phyloP scores from a whole-genome alignment of 257 asterid species.

The Gentiana dahurica region DNA sequence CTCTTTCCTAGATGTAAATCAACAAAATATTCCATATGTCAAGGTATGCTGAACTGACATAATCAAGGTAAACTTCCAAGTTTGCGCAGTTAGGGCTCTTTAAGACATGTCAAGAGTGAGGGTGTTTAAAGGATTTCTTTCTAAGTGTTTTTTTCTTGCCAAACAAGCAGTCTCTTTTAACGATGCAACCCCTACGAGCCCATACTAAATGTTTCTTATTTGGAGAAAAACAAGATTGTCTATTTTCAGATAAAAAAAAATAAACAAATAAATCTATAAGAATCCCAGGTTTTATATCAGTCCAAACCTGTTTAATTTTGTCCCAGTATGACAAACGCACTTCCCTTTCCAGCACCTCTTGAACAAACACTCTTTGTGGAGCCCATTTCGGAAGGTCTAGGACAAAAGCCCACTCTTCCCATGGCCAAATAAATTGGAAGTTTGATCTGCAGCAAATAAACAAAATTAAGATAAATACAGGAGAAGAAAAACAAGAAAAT shows the following conservation, averaged over 20 bases:
- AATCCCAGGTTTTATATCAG: not conserved
- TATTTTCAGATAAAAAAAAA: not conserved
- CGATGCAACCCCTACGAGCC: no score
- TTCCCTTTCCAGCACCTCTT: conserved; percentile 98
- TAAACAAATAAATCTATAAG: not conserved
- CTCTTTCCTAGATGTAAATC: no score
- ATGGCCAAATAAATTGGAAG: conserved; percentile 99
- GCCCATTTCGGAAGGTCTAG: conserved; percentile 98
- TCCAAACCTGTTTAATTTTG: conserved; percentile 80
- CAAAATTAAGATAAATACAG: not conserved
- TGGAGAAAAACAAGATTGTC: no score
- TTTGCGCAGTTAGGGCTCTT: no score
- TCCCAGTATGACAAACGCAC: conserved; percentile 95
- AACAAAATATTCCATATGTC: no score
- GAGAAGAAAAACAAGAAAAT: conserved; percentile 4
- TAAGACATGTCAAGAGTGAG: no score
- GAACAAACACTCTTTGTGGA: conserved; percentile 92
- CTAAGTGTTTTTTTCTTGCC: no score
- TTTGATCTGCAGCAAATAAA: conserved; percentile 53
- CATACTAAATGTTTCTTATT: no score
- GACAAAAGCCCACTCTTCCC: conserved; percentile 98
- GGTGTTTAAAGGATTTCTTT: no score
- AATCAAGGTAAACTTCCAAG: no score
- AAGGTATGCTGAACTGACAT: no score
- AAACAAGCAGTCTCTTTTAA: no score